Percentiles rank a stretch among this genome's conserved stretches.
phyloP scores from a whole-genome alignment of 2,329 filamentous ascomycete species.

The Colletotrichum shisoi region DNA sequence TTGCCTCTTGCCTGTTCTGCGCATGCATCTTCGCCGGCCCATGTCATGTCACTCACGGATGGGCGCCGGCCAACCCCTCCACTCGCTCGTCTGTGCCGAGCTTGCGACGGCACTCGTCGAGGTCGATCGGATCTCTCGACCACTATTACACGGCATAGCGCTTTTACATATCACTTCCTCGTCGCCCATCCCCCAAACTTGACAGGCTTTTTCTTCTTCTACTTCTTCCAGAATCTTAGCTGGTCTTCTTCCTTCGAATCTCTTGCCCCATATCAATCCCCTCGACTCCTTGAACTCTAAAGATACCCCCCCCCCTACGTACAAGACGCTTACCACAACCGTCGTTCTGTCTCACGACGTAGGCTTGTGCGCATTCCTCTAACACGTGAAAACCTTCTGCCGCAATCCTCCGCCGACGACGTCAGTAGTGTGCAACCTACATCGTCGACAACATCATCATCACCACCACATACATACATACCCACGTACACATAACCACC shows the following conservation, averaged over 20 bases:
- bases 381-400: slow-evolving; percentile 34
- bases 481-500: slow-evolving; percentile 19
- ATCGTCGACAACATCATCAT: slow-evolving; percentile 25
- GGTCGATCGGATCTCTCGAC: slow-evolving; percentile 2
- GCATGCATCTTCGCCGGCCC: slow-evolving; percentile 35
- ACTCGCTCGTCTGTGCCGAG: slow-evolving; percentile 32
- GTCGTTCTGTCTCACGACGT: slow-evolving; percentile 25
- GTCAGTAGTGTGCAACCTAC: not conserved
- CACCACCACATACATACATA: not conserved
- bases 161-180: slow-evolving; percentile 28
- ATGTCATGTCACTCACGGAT: slow-evolving; percentile 22
- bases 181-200: slow-evolving; percentile 15
- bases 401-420: not conserved
- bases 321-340: slow-evolving; percentile 18
- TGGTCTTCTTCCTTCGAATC: not conserved
- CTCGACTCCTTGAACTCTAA: slow-evolving; percentile 11
- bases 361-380: slow-evolving; percentile 19
- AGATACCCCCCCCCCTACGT: slow-evolving; percentile 25
- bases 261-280: slow-evolving; percentile 14
- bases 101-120: slow-evolving; percentile 34
- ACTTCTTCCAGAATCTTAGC: slow-evolving; percentile 25
- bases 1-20: slow-evolving; percentile 30
- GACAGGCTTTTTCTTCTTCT: not conserved
- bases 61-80: slow-evolving; percentile 33
- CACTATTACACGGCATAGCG: not conserved